A percentile compares a stretch with the other conserved stretches of the same genome.
phyloP scores from a whole-genome alignment of 2,329 filamentous ascomycete species.

The Ceratocystis albifundus region DNA sequence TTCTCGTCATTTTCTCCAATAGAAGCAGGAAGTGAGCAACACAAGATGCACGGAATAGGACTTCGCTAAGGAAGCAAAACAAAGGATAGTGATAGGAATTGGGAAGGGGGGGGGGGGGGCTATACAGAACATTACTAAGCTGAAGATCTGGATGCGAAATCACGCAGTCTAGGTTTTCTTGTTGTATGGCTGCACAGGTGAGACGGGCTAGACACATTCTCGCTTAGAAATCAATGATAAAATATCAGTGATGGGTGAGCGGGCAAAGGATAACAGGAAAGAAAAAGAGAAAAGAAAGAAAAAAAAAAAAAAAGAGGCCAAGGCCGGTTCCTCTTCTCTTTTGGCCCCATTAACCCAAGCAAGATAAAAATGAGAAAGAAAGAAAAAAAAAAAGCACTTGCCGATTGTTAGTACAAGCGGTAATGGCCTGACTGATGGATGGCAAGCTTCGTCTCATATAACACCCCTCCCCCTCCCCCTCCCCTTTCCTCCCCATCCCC shows the following conservation, averaged over 20 bases:
- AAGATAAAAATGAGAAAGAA: background rate
- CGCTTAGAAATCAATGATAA: conserved; percentile 1
- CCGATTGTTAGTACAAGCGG: background rate
- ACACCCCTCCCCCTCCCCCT: background rate
- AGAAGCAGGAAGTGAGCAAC: background rate
- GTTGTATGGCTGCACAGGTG: background rate
- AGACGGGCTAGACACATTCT: background rate
- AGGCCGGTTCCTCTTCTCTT: background rate
- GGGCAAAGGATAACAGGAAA: background rate
- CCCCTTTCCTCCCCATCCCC: background rate
- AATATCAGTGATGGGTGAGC: background rate
- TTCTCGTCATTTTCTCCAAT: background rate
- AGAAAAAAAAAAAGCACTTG: background rate
- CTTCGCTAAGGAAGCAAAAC: background rate
- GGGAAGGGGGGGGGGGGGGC: no score
- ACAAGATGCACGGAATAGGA: no score
- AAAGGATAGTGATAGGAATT: background rate
- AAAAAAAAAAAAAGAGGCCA: background rate
- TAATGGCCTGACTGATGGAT: background rate
- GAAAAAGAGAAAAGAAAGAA: background rate
- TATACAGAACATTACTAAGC: background rate
- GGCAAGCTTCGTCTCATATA: background rate
- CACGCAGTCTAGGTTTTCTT: background rate
- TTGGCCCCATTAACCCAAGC: background rate
- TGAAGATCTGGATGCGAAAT: background rate